Evolutionary conservation across 257 asterid genomes (phyloP), one percentile per base, ranked within the genome.

Genomic region (Solanum sparsipilum): DNA sequence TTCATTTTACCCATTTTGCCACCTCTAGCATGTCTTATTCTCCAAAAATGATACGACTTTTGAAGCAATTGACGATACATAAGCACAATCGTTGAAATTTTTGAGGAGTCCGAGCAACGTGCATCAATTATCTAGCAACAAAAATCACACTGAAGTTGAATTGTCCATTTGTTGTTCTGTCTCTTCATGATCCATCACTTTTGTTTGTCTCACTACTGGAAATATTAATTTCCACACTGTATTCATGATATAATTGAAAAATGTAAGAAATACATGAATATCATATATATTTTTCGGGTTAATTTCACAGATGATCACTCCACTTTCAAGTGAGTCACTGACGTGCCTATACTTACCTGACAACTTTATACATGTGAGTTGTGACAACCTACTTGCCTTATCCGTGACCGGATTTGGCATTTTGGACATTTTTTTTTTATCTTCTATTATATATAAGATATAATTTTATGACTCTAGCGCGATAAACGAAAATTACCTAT

Each of bases 141-240:
- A 91, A 91, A 87, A 89, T 89, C 88, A 90, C 71, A 87, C 86
- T 84, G 83, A 75, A 44, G 44, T 86, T 78, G 81, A 86, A 41
- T 88, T 83, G 41, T 86, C 76, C 32, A 87, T 91, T 92, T 91
- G 89, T 89, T 91, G 94, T 86, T 39, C 34, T 39, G 90, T 41
- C 88, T 90, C 95, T 90, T 95, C 96, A 78, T 94, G 93, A 91
- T 95, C 93, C 95, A 87, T 93, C 29, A 94, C 94, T 91, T 92
- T 95, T 31, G 90, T 79, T 86, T 94, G 89, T 89, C 93, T 93
- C 87, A 94, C 89, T 3, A 91, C 91, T 1, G 98, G 99, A 32
- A 94, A 95, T 29, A 96, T 96, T 95, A 96, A 92, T 91, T 93
- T 96, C 97, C 98, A 96, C 90, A 96, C 99, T 96, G 96, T 89